Conservation (phyloP, 2,329 filamentous ascomycete species). For the Fulvia fulva region DNA sequence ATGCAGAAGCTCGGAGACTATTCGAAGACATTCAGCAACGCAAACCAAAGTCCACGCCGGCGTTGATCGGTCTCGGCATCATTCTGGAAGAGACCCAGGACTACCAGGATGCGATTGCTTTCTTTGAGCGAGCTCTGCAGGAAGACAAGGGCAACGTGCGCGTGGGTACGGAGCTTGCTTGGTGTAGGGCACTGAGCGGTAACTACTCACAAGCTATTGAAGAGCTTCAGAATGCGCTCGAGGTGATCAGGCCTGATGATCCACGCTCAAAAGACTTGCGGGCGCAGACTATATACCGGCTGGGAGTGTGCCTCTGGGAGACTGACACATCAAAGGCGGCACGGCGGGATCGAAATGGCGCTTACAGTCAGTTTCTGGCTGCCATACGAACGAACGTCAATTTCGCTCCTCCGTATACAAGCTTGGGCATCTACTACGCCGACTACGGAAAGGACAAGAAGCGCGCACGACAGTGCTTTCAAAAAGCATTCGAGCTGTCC, state of each 20-base stretch:
- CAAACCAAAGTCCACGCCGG: conserved; percentile 71
- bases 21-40: conserved; percentile 78
- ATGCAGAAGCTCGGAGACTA: conserved; percentile 78
- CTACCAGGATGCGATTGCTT: conserved; percentile 74
- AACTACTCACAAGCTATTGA: conserved; percentile 64
- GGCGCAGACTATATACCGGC: conserved; percentile 78
- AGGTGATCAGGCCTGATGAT: conserved; percentile 60
- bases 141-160: conserved; percentile 71
- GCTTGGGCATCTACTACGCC: conserved; percentile 81
- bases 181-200: conserved; percentile 82
- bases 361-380: conserved; percentile 78
- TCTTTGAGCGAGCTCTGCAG: conserved; percentile 69
- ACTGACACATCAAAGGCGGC: conserved; percentile 68
- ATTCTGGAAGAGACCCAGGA: conserved; percentile 93
- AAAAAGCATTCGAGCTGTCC: conserved; percentile 93
- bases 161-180: conserved; percentile 81
- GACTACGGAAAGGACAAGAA: conserved; percentile 87
- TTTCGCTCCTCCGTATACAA: conserved; percentile 86
- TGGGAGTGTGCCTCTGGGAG: conserved; percentile 85
- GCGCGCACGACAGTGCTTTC: conserved; percentile 85
- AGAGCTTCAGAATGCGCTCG: conserved; percentile 67
- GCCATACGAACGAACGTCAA: conserved; percentile 83
- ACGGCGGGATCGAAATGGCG: conserved; percentile 73
- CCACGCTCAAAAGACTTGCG: conserved; percentile 65
- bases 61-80: conserved; percentile 82